Evolutionary conservation across 306 rosid genomes (phyloP).

Genomic region (Hylodesmum podocarpum): DNA sequence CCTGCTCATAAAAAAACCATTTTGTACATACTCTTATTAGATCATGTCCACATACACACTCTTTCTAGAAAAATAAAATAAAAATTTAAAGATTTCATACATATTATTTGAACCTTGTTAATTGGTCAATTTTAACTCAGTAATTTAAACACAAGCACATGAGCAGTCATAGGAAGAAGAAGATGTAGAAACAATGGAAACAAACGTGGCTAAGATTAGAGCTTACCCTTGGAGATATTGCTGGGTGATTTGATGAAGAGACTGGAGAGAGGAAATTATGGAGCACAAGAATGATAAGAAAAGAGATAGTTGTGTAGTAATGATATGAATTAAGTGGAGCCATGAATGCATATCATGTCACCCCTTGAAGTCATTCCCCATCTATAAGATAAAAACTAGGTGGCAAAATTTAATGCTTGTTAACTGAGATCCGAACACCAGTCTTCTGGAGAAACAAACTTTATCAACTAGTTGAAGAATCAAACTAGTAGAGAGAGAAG

Average conservation of each 20-base stretch:
- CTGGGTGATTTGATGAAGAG: conserved; percentile 36
- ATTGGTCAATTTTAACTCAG: no score
- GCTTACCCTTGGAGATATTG: conserved; percentile 53
- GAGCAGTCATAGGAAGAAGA: background rate
- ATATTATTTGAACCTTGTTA: no score
- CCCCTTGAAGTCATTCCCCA: conserved; percentile 40
- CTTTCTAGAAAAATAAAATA: no score
- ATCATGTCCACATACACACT: background rate
- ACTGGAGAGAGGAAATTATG: conserved; percentile 41
- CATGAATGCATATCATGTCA: conserved; percentile 41
- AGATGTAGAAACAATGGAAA: background rate
- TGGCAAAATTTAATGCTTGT: conserved; percentile 26
- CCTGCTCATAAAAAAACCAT: conserved; percentile 44
- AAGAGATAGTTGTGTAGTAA: conserved; percentile 27
- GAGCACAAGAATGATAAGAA: conserved; percentile 41
- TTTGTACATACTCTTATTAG: background rate
- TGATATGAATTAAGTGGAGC: conserved; percentile 39
- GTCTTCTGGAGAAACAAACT: conserved; percentile 25
- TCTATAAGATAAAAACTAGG: conserved; percentile 7
- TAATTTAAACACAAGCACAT: background rate
- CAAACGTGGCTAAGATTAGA: background rate
- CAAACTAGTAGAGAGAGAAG: background rate
- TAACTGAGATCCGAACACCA: conserved; percentile 42
- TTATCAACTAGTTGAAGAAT: conserved; percentile 29
- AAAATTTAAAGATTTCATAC: no score